A percentile compares a stretch with the other conserved stretches of the same genome.
These are phyloP conservation scores for Cardamine occulta DNA, from an alignment of 345 rosid genomes.

Conservation along the genomic window DNA sequence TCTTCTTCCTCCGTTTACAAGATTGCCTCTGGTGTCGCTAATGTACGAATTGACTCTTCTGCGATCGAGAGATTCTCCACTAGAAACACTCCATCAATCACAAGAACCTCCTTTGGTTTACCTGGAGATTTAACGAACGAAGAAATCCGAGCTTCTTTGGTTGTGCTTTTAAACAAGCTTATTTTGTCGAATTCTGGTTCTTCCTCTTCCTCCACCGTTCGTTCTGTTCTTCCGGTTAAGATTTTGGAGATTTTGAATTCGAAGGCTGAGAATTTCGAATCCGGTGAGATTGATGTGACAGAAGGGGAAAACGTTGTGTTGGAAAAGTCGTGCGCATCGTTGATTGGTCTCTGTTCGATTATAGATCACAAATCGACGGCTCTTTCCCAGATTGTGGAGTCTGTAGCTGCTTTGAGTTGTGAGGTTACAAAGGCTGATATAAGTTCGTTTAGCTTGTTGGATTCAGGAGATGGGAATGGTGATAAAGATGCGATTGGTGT, in stretches of 20 bases:
- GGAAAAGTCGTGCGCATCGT: constrained; percentile 47
- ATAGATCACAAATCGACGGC: constrained; percentile 60
- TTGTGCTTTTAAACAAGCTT: constrained; percentile 64
- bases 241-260: constrained; percentile 49
- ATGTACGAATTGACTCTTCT: constrained; percentile 60
- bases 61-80: constrained; percentile 54
- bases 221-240: constrained; percentile 49
- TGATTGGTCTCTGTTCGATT: constrained; percentile 60
- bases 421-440: constrained; percentile 65
- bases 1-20: constrained; percentile 55
- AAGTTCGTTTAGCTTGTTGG: constrained; percentile 51
- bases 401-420: constrained; percentile 74
- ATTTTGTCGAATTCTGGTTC: constrained; percentile 43
- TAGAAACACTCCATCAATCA: constrained; percentile 29
- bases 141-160: constrained; percentile 58
- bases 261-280: background rate
- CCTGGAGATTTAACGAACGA: constrained; percentile 39
- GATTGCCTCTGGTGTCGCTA: constrained; percentile 51
- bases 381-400: constrained; percentile 57
- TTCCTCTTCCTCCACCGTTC: constrained; percentile 38
- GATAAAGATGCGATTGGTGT: constrained; percentile 69
- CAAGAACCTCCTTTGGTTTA: constrained; percentile 21
- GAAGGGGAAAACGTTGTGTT: constrained; percentile 51
- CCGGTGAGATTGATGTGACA: constrained; percentile 47
- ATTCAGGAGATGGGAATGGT: constrained; percentile 69